Base-by-base conservation (phyloP, 805 yeast species). In the Wickerhamiella spandovensis region DNA sequence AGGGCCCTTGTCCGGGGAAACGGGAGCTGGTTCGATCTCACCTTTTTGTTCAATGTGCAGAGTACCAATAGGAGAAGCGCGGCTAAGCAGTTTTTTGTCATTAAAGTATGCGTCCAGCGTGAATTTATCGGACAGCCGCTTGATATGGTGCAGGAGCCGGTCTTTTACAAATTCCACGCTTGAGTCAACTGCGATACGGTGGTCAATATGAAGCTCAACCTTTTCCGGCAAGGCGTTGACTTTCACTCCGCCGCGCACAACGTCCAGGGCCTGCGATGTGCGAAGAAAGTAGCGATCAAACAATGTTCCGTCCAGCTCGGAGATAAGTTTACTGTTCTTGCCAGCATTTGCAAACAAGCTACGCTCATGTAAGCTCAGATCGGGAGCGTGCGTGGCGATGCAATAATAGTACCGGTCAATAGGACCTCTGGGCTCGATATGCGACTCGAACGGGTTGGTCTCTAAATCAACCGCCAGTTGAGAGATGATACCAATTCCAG, bases 181-280 rank as follows among this genome's bases (percentile, higher is more conserved):
- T 9, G 80, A 72, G 53, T 78, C 85, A 43, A 79, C 68, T 20
- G 78, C 74, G 48, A 84, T 70, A 60, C 94, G 72, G 60, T 82
- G 82, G 65, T 84, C 83, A 42, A 80, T 69, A 43, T 72, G 63
- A 46, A 78, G 68, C 28, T 67, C 63, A 5, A 77, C 77, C 28
- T 70, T 64, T 62, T 84, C 89, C 4, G 94, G 92, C 45, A 84
- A 67, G 1, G 90, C 87, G 61, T 84, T 84, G 32, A 81, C 72
- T 65, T 84, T 84, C 52, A 78, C 74, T 48, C 94, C 94, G 28
- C 92, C 92, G 17, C 66, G 63, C 51, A 84, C 69, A 28, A 81
- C 72, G 59, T 82, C 87, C 46, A 77, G 70, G 1, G 89, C 84
- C 64, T 79, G 84, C 4, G 86, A 74, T 1, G 90, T 83, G 53